phyloP scores from a whole-genome alignment of 192 early-diverging fungal species.

The Coemansia sp. region DNA sequence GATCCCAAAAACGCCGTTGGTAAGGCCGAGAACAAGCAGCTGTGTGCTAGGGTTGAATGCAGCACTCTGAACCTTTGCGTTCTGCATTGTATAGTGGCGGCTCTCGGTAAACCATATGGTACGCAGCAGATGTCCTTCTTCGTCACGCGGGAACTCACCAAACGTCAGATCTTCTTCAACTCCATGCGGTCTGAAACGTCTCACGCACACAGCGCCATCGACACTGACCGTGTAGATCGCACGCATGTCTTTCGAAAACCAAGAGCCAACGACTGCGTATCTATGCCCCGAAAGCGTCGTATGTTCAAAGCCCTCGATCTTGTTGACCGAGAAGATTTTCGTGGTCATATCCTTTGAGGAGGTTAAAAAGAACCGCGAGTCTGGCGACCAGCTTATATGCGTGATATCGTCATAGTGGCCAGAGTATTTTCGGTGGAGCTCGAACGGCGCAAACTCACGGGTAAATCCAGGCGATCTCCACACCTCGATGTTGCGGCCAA shows the following conservation, averaged over 20 bases:
- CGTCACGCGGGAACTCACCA: conserved; percentile 59
- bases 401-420: conserved; percentile 88
- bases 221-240: conserved; percentile 77
- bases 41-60: conserved; percentile 71
- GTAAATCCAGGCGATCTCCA: conserved; percentile 92
- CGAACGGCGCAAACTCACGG: conserved; percentile 90
- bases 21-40: conserved; percentile 88
- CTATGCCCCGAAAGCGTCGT: conserved; percentile 83
- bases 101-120: conserved; percentile 55
- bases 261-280: conserved; percentile 79
- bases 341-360: conserved; percentile 48
- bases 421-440: conserved; percentile 73
- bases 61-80: conserved; percentile 75
- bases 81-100: conserved; percentile 80
- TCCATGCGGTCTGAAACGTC: conserved; percentile 57
- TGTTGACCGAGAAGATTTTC: conserved; percentile 54
- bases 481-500: conserved; percentile 81
- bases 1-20: conserved; percentile 94
- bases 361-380: conserved; percentile 68
- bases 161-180: conserved; percentile 59
- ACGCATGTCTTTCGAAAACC: conserved; percentile 56
- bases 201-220: conserved; percentile 88
- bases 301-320: conserved; percentile 69
- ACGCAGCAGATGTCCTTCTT: conserved; percentile 37
- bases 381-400: conserved; percentile 79